These are phyloP conservation scores for Penicillium arizonense DNA, from an alignment of 495 filamentous ascomycete genomes.

Conservation along the genomic window DNA sequence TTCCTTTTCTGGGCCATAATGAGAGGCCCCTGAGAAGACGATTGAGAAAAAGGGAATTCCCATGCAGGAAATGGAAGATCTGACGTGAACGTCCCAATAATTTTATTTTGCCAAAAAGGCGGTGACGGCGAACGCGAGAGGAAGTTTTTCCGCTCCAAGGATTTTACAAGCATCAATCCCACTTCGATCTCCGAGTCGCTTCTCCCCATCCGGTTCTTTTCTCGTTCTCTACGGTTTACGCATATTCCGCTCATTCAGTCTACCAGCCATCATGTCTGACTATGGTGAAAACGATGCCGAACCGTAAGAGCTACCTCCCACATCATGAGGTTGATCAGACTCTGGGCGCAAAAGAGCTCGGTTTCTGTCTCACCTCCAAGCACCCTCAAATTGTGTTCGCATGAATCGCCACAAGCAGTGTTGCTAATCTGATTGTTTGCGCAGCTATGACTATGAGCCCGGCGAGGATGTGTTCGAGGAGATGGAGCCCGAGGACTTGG, in stretches of 20 bases:
- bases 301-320: constrained; percentile 31
- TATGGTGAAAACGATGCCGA: constrained; percentile 66
- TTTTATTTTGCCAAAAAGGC: constrained; percentile 9
- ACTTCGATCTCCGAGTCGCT: constrained; percentile 5
- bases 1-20: constrained; percentile 34
- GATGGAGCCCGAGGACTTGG: constrained; percentile 57
- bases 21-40: background rate
- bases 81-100: background rate
- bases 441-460: constrained; percentile 54
- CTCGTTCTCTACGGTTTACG: constrained; percentile 8
- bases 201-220: constrained; percentile 14
- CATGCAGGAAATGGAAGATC: background rate
- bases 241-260: background rate
- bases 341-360: constrained; percentile 6
- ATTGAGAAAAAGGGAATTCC: background rate
- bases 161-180: constrained; percentile 9
- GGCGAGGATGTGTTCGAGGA: constrained; percentile 64
- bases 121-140: constrained; percentile 5
- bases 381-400: constrained; percentile 1
- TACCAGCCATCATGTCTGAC: constrained; percentile 70
- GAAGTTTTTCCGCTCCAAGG: constrained; percentile 13
- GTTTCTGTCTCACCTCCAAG: constrained; percentile 1
- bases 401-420: constrained; percentile 2
- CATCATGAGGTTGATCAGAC: background rate
- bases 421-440: constrained; percentile 14